A percentile compares a stretch with the other conserved stretches of the same genome.
These are phyloP conservation scores for Poa annua DNA, from an alignment of 176 grass and related monocot genomes.

Conservation along the genomic window DNA sequence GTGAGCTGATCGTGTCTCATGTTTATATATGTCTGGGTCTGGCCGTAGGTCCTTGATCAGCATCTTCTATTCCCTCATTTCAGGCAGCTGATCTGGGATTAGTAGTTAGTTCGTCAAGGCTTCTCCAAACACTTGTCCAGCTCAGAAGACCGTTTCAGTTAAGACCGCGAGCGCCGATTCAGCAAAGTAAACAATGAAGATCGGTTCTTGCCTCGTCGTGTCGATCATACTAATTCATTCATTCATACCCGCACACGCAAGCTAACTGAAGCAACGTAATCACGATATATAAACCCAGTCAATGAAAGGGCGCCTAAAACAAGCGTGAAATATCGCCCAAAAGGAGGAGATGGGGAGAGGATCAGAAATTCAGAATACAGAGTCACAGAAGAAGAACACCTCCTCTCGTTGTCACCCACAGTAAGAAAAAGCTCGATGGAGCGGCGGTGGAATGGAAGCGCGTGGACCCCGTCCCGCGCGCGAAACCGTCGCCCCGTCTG, in stretches of 20 bases:
- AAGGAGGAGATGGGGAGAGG: not conserved
- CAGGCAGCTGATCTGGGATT: not conserved
- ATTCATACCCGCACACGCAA: not conserved
- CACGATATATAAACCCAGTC: not conserved
- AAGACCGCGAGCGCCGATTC: not conserved
- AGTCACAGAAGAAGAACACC: not conserved
- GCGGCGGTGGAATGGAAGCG: slow-evolving; percentile 47
- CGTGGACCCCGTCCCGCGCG: slow-evolving; percentile 43
- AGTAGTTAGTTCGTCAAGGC: not conserved
- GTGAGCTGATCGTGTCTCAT: not conserved
- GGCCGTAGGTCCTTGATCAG: slow-evolving; percentile 4
- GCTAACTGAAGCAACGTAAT: not conserved
- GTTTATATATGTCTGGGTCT: not conserved
- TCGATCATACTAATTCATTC: not conserved
- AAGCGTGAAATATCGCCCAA: not conserved
- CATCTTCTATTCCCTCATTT: not conserved
- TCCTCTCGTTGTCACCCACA: not conserved
- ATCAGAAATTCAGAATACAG: not conserved
- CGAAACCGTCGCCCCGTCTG: slow-evolving; percentile 42
- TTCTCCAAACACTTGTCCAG: not conserved
- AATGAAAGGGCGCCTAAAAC: not conserved
- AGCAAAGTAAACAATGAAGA: not conserved
- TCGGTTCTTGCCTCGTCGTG: not conserved
- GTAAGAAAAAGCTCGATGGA: not conserved
- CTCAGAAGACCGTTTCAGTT: slow-evolving; percentile 22